Evolutionary conservation across 2,329 filamentous ascomycete genomes (phyloP).

Genomic region (Parastagonospora nodorum): DNA sequence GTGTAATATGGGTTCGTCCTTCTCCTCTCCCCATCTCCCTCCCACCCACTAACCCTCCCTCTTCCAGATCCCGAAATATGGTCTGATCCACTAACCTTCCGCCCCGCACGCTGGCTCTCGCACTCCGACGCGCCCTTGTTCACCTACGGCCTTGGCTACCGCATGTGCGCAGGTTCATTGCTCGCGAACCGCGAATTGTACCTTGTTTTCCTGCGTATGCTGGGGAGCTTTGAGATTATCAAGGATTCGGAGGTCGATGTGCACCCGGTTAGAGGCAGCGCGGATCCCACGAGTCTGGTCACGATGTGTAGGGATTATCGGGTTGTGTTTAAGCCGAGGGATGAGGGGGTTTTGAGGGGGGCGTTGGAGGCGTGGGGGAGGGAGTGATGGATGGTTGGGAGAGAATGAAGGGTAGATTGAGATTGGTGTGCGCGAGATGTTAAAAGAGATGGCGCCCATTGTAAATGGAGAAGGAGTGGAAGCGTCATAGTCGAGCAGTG

Average conservation of each 20-base stretch:
- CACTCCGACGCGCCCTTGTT: conserved; percentile 68
- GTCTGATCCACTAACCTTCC: conserved; percentile 63
- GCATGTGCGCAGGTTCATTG: conserved; percentile 69
- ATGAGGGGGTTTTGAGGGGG: conserved; percentile 51
- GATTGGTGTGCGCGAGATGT: too few species aligned
- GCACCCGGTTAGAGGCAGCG: conserved; percentile 64
- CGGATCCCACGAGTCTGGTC: conserved; percentile 66
- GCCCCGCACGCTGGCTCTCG: conserved; percentile 67
- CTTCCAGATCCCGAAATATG: conserved; percentile 59
- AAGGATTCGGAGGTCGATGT: conserved; percentile 61
- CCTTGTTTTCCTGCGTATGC: conserved; percentile 64
- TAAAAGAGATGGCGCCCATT: too few species aligned
- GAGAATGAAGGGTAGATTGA: too few species aligned
- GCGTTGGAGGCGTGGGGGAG: conserved; percentile 36
- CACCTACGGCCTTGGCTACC: conserved; percentile 68
- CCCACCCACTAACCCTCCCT: conserved; percentile 2
- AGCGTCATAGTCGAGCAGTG: too few species aligned
- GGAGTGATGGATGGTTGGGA: too few species aligned
- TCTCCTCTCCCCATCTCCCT: too few species aligned
- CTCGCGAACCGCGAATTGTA: conserved; percentile 70
- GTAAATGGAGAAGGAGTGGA: too few species aligned
- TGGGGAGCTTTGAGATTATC: conserved; percentile 65
- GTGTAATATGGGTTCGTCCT: conserved; percentile 67
- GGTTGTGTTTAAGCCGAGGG: conserved; percentile 63
- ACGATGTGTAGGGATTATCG: conserved; percentile 64